Evolutionary conservation across 192 early-diverging fungal genomes (phyloP), one percentile per base, ranked within the genome.

Genomic region (Jimgerdemannia lactiflua): DNA sequence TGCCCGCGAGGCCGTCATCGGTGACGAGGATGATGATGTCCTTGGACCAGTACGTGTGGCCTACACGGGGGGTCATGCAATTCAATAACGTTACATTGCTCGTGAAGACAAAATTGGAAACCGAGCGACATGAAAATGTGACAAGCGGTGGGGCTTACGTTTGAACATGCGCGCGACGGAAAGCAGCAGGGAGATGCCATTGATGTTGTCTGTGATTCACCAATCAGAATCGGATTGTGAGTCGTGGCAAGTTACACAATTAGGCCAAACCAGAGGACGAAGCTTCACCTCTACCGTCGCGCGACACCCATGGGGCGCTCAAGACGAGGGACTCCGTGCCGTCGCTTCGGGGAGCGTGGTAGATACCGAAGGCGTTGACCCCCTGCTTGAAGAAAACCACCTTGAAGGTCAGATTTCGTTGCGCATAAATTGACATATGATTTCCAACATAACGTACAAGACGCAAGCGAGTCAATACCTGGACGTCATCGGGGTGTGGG

Each of bases 1-100:
- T 91, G 2, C 97, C 97, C 4, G 82, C 67, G 20, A 89, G 85
- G 44, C 90, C 92, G 3, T 89, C 84, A 76, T 96, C 95, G 0
- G 95, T 91, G 8, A 97, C 90, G 17, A 98, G 80, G 67, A 98
- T 91, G 8, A 98, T 90, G 29, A 97, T 87, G 79, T 98, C 97
- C 80, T 97, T 95, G 64, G 95, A 91, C 94, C 96, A 97, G 80
- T 95, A 92, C 65, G 90, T 91, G 70, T 90, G 82, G 41, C 88
- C 89, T 79, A 78, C 6, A 59, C 14, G 2, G 6, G 49, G 6
- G 14, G 6, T 6, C 49, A 59, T 14, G 49, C 6, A 20, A 41
- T 67, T 59, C 18, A 29, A 71, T 18, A 75, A 43, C 17, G 10
- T 79, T 81, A 43, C 17, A 14, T 79, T 81, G 6, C 49, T 59